Conservation (phyloP, 2,329 filamentous ascomycete species). For the Botrytis elliptica region DNA sequence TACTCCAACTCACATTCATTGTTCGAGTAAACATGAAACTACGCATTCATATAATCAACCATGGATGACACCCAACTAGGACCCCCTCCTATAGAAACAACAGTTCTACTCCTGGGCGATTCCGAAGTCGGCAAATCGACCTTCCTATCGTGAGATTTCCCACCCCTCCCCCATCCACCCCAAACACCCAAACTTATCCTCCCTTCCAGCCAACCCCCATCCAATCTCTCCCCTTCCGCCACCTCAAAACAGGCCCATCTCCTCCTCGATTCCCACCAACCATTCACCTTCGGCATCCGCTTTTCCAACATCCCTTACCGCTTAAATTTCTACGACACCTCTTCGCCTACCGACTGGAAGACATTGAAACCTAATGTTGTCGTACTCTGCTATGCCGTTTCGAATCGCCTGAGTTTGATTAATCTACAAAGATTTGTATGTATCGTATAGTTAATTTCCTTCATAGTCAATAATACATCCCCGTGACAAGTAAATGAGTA, state of each 20-base stretch:
- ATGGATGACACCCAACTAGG: slow-evolving; percentile 36
- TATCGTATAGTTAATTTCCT: slow-evolving; percentile 29
- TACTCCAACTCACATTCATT: background rate
- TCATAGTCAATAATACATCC: background rate
- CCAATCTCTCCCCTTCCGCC: slow-evolving; percentile 41
- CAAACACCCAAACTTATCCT: slow-evolving; percentile 24
- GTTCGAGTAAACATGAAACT: background rate
- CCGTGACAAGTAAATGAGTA: background rate
- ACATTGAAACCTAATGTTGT: slow-evolving; percentile 58
- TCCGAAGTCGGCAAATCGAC: slow-evolving; percentile 59
- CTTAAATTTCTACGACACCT: slow-evolving; percentile 61
- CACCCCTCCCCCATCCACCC: background rate
- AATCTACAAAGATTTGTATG: slow-evolving; percentile 57
- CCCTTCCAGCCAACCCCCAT: slow-evolving; percentile 38
- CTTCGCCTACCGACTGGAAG: slow-evolving; percentile 57
- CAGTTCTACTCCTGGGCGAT: slow-evolving; percentile 59
- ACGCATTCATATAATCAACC: background rate
- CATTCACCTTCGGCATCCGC: slow-evolving; percentile 56
- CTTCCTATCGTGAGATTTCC: slow-evolving; percentile 55
- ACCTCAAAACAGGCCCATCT: slow-evolving; percentile 35
- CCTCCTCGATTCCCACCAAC: slow-evolving; percentile 59
- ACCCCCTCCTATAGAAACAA: slow-evolving; percentile 44
- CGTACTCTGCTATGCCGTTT: slow-evolving; percentile 62
- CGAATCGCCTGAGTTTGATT: slow-evolving; percentile 55
- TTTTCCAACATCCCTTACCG: slow-evolving; percentile 49